phyloP scores from a whole-genome alignment of 139 green algal genomes.

The Coelastrella sp. region DNA sequence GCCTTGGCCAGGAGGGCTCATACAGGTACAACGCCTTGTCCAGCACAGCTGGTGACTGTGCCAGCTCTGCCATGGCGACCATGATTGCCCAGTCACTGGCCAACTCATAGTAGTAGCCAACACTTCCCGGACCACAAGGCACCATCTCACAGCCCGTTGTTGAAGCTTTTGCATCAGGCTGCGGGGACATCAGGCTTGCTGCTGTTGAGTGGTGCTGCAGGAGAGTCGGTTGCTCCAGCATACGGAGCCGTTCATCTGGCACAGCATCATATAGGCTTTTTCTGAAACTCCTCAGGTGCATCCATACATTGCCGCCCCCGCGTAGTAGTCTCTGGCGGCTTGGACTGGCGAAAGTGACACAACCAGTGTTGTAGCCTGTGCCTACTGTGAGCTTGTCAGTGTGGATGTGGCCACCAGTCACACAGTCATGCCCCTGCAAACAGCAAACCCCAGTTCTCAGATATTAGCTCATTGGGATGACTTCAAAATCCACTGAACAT shows the following conservation, averaged over 20 bases:
- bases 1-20: constrained; percentile 15
- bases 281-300: constrained; percentile 49
- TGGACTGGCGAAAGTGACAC: neutral
- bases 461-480: neutral
- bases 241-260: constrained; percentile 12
- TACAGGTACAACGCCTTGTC: constrained; percentile 38
- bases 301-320: constrained; percentile 49
- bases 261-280: constrained; percentile 9
- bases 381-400: neutral
- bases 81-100: constrained; percentile 51
- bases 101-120: constrained; percentile 36
- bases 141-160: neutral
- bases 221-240: neutral
- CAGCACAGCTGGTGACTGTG: neutral
- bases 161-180: too few species aligned
- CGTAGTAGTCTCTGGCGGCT: constrained; percentile 41
- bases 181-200: too few species aligned
- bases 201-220: too few species aligned
- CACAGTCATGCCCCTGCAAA: constrained; percentile 17
- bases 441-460: neutral
- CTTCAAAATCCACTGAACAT: too few species aligned
- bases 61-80: constrained; percentile 44
- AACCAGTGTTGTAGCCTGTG: neutral
- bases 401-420: constrained; percentile 31
- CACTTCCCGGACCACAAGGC: neutral